These are phyloP conservation scores for Agastache rugosa DNA, from an alignment of 257 asterid genomes.

Conservation along the genomic window DNA sequence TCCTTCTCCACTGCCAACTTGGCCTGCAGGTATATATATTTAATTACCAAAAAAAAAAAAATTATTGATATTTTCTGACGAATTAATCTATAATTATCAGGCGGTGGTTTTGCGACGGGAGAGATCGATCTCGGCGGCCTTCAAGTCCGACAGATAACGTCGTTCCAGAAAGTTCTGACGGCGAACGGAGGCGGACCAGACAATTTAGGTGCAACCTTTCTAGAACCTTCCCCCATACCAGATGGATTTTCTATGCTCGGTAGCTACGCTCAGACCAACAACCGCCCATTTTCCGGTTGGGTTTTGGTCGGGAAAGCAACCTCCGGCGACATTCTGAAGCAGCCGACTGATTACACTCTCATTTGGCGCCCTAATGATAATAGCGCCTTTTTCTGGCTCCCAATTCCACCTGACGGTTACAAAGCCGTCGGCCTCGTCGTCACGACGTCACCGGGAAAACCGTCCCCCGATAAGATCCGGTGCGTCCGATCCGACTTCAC, in stretches of 20 bases:
- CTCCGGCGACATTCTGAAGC: slow-evolving; percentile 50
- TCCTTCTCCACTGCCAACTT: slow-evolving; percentile 67
- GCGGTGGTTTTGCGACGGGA: slow-evolving; percentile 66
- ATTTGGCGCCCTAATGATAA: slow-evolving; percentile 43
- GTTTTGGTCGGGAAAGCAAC: slow-evolving; percentile 63
- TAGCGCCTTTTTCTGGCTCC: slow-evolving; percentile 69
- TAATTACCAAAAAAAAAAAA: too few species aligned
- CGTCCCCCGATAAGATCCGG: slow-evolving; percentile 56
- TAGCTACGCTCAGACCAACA: slow-evolving; percentile 75
- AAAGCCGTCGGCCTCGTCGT: slow-evolving; percentile 66
- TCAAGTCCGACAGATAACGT: slow-evolving; percentile 53
- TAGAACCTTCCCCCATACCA: slow-evolving; percentile 75
- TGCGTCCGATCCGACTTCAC: slow-evolving; percentile 74
- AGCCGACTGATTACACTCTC: slow-evolving; percentile 69
- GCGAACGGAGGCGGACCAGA: slow-evolving; percentile 57
- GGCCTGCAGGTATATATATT: slow-evolving; percentile 59
- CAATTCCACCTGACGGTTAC: slow-evolving; percentile 77
- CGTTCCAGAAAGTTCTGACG: slow-evolving; percentile 62
- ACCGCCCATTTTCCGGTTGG: slow-evolving; percentile 73
- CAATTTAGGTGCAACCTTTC: slow-evolving; percentile 68
- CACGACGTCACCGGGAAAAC: slow-evolving; percentile 67
- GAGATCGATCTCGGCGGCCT: slow-evolving; percentile 82
- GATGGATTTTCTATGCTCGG: slow-evolving; percentile 89
- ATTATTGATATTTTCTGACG: too few species aligned
- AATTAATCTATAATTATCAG: slow-evolving; percentile 34